phyloP scores from a whole-genome alignment of 140 eudicot species.

The Erigeron philadelphicus region DNA sequence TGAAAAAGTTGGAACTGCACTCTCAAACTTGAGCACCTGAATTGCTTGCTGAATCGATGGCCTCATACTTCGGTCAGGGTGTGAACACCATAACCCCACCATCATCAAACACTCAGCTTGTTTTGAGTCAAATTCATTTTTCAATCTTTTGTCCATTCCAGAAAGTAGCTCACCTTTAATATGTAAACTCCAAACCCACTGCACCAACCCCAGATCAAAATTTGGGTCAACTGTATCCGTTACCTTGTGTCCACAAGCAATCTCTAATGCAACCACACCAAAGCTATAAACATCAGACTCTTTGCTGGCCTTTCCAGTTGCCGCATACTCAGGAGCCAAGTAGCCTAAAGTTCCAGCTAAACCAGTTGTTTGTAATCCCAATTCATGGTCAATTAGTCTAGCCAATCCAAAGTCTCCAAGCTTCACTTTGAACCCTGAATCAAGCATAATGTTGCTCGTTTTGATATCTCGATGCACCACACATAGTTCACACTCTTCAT shows the following conservation, averaged over 20 bases:
- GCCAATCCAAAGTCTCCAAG: conserved; percentile 40
- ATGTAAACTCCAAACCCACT: conserved; percentile 31
- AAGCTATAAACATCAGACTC: conserved; percentile 37
- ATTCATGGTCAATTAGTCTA: conserved; percentile 29
- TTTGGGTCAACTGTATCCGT: not conserved
- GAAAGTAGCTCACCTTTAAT: conserved; percentile 14
- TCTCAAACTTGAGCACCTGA: conserved; percentile 22
- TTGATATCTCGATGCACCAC: conserved; percentile 19
- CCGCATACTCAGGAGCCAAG: conserved; percentile 32
- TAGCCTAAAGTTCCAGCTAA: conserved; percentile 31
- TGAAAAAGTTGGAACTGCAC: conserved; percentile 25
- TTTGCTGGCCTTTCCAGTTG: conserved; percentile 30
- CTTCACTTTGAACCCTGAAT: conserved; percentile 29
- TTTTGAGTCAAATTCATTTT: conserved; percentile 20
- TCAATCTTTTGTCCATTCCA: not conserved
- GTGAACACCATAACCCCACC: conserved; percentile 32
- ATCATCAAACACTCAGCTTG: conserved; percentile 17
- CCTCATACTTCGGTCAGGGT: conserved; percentile 24
- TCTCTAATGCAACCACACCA: conserved; percentile 30
- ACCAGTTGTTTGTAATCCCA: conserved; percentile 27
- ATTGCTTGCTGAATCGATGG: conserved; percentile 33
- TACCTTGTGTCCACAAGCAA: conserved; percentile 27
- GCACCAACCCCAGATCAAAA: conserved; percentile 15
- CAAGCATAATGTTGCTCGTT: conserved; percentile 36
- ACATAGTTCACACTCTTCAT: conserved; percentile 31